phyloP scores from a whole-genome alignment of 306 rosid genomes.

The Comarum palustre region DNA sequence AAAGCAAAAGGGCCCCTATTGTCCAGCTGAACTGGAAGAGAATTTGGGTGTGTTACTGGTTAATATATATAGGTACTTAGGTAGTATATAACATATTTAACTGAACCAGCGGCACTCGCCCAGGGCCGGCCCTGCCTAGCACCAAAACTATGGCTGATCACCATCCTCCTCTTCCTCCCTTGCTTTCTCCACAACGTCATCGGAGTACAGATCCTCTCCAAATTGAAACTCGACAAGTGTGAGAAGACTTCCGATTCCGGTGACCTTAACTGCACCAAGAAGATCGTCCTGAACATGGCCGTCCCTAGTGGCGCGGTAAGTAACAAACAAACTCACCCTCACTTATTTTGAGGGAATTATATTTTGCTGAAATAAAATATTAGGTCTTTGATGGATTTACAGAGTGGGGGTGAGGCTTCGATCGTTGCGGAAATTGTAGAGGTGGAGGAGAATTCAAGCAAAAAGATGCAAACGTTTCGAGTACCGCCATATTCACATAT shows the following conservation, averaged over 20 bases:
- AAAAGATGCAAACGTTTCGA: slow-evolving; percentile 73
- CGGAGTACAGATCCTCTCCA: slow-evolving; percentile 75
- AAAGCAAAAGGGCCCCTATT: too few relatives aligned
- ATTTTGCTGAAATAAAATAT: too few relatives aligned
- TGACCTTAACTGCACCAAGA: slow-evolving; percentile 70
- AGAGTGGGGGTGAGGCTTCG: slow-evolving; percentile 91
- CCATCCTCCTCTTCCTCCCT: slow-evolving; percentile 22
- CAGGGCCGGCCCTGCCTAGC: too few relatives aligned
- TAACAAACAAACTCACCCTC: background rate
- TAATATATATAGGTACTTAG: too few relatives aligned
- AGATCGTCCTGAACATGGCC: slow-evolving; percentile 72
- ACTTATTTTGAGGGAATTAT: background rate
- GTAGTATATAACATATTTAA: too few relatives aligned
- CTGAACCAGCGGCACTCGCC: too few relatives aligned
- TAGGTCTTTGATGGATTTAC: background rate
- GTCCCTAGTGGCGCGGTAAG: slow-evolving; percentile 87
- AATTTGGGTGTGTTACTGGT: too few relatives aligned
- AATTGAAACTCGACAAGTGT: slow-evolving; percentile 85
- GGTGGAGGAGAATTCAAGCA: slow-evolving; percentile 77
- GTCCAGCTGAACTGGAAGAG: too few relatives aligned
- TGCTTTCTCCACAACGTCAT: slow-evolving; percentile 26
- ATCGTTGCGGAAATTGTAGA: slow-evolving; percentile 87
- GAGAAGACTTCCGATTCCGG: slow-evolving; percentile 67
- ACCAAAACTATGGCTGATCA: background rate
- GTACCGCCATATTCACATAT: too few relatives aligned